phyloP scores from a whole-genome alignment of 176 grass and related monocot species.

The Hsuehochloa calcarea region DNA sequence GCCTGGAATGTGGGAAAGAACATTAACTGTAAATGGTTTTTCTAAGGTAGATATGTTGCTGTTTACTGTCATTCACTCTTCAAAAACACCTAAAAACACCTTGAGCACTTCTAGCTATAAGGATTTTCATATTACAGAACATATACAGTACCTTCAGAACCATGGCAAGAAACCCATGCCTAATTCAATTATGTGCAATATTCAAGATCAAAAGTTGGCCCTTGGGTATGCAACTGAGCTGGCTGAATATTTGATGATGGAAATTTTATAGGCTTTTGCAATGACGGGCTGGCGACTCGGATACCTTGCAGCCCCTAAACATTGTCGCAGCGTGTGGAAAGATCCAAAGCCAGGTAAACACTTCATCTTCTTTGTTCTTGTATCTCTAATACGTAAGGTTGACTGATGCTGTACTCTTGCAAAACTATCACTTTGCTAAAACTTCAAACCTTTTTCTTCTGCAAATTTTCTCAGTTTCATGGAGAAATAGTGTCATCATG shows the following conservation, averaged over 20 bases:
- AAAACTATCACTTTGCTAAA: background rate
- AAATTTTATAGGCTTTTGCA: slow-evolving; percentile 56
- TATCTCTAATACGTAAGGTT: background rate
- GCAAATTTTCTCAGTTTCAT: background rate
- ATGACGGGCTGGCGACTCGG: slow-evolving; percentile 76
- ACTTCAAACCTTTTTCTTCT: background rate
- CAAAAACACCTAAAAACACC: background rate
- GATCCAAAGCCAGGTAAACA: slow-evolving; percentile 66
- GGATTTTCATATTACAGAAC: background rate
- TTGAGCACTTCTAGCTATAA: background rate
- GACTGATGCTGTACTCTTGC: background rate
- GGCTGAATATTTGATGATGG: background rate
- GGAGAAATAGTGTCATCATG: background rate
- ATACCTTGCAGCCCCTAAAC: slow-evolving; percentile 67
- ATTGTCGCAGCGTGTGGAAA: slow-evolving; percentile 60
- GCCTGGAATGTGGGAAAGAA: slow-evolving; percentile 73
- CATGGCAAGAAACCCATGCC: background rate
- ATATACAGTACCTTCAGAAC: background rate
- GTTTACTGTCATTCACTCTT: background rate
- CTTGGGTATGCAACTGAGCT: background rate
- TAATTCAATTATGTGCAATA: background rate
- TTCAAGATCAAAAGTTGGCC: slow-evolving; percentile 2
- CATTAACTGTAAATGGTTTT: slow-evolving; percentile 70
- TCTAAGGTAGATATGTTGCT: slow-evolving; percentile 53
- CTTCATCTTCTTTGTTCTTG: background rate